phyloP scores from a whole-genome alignment of 495 filamentous ascomycete genomes.

The Podospora bellae-mahoneyi region DNA sequence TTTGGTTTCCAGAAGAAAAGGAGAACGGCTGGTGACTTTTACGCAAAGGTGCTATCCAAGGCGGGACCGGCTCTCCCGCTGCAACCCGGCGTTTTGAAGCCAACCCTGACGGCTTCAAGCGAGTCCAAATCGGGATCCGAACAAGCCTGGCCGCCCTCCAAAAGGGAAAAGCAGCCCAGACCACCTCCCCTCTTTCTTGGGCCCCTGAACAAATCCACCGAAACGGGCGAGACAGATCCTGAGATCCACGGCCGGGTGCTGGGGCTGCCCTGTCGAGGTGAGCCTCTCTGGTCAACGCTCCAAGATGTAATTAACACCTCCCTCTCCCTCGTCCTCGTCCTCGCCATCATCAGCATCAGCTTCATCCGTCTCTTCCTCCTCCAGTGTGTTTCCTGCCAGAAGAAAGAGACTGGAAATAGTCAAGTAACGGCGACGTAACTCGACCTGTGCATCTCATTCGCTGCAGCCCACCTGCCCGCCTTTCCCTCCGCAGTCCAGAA shows the following conservation, averaged over 20 bases:
- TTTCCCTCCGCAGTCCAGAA: slow-evolving; percentile 10
- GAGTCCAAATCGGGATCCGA: slow-evolving; percentile 12
- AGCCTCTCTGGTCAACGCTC: background rate
- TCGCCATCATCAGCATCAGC: background rate
- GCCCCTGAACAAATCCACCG: slow-evolving; percentile 5
- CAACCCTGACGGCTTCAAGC: slow-evolving; percentile 5
- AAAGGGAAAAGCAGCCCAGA: background rate
- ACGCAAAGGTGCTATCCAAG: background rate
- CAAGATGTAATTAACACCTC: slow-evolving; percentile 3
- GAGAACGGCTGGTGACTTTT: background rate
- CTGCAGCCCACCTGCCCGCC: slow-evolving; percentile 5
- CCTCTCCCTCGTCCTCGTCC: background rate
- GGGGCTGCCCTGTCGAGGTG: slow-evolving; percentile 4
- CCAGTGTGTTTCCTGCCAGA: background rate
- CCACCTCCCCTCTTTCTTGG: background rate
- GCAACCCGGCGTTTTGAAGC: slow-evolving; percentile 15
- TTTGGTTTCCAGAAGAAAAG: background rate
- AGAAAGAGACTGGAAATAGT: background rate
- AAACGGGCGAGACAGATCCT: slow-evolving; percentile 1
- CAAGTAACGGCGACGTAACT: slow-evolving; percentile 1
- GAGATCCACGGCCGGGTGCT: slow-evolving; percentile 1
- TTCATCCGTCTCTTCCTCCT: background rate
- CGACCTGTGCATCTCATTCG: slow-evolving; percentile 10
- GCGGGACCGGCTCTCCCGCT: slow-evolving; percentile 9
- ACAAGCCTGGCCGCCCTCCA: background rate